Evolutionary conservation across 1,284 basidiomycete genomes (phyloP), one percentile per base, ranked within the genome.

Genomic region (Irpex sp.): DNA sequence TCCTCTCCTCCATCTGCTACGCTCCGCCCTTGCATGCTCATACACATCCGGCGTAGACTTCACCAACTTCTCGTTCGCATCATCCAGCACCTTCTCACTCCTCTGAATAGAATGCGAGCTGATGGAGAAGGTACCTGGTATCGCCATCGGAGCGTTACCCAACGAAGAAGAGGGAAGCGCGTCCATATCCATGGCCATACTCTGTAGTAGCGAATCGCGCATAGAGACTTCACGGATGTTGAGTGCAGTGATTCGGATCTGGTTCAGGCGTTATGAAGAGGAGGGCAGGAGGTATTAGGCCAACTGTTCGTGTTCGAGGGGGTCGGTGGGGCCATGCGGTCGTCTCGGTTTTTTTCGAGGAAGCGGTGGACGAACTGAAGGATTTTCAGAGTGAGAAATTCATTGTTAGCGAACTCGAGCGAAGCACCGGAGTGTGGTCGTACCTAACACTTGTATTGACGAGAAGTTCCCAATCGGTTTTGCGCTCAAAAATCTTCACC

Each of bases 291-390:
- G 47, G 58, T 52, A 52, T 56, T 36, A 38, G 44, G 47, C 64
- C 4, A 97, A 79, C 92, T 92, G 93, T 0, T 82, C 81, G 68
- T 94, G 90, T 0, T 75, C 44, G 3, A 87, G 79, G 0, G 90
- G 89, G 4, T 82, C 78, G 2, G 75, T 71, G 63, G 80, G 31
- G 84, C 81, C 80, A 92, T 84, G 34, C 90, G 83, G 17, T 72
- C 66, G 0, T 66, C 62, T 0, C 89, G 88, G 62, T 87, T 78
- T 55, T 76, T 75, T 31, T 82, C 80, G 9, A 89, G 76, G 2
- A 88, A 74, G 0, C 74, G 67, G 3, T 67, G 63, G 56, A 88
- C 78, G 67, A 88, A 88, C 62, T 83, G 77, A 19, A 64, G 26
- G 13, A 1, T 26, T 60, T 64, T 37, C 4, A 54, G 7, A 34